A percentile compares a stretch with the other conserved stretches of the same genome.
Evolutionary conservation across 179 eudicot genomes (phyloP).

Genomic region (Camellia oleifera): DNA sequence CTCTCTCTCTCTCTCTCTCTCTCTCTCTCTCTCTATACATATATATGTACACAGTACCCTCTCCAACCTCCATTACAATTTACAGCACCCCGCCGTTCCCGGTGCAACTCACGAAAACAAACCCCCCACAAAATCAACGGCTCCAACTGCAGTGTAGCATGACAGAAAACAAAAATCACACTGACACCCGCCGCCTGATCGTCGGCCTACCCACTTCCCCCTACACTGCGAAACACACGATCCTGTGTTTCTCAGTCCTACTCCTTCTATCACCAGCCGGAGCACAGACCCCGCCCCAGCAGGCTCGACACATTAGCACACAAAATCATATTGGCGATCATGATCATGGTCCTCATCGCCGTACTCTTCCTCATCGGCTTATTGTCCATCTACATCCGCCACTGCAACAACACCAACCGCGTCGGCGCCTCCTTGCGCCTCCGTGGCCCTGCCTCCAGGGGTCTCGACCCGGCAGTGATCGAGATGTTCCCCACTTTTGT

Average conservation of each 20-base stretch:
- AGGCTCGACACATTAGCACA: not conserved
- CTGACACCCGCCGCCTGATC: no score
- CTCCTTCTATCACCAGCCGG: slow-evolving; percentile 12
- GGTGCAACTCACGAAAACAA: not conserved
- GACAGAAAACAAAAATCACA: not conserved
- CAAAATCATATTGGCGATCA: slow-evolving; percentile 41
- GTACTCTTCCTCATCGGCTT: slow-evolving; percentile 65
- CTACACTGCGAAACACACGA: not conserved
- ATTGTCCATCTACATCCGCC: slow-evolving; percentile 67
- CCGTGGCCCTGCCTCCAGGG: slow-evolving; percentile 35
- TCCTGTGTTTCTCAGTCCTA: slow-evolving; percentile 8
- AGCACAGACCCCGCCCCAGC: slow-evolving; percentile 14
- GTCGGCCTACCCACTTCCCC: not conserved
- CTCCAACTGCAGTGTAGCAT: not conserved
- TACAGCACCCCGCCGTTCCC: not conserved
- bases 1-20: not conserved
- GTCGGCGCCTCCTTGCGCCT: not conserved
- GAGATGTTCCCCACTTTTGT: slow-evolving; percentile 55
- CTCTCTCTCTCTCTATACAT: not conserved
- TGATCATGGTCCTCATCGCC: slow-evolving; percentile 42
- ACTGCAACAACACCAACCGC: slow-evolving; percentile 29
- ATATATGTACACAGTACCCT: not conserved
- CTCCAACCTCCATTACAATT: not conserved
- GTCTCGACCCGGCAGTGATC: slow-evolving; percentile 47
- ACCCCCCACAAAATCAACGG: no score